Evolutionary conservation across 2,329 filamentous ascomycete species (phyloP).

Genomic region (Cladophialophora psammophila): DNA sequence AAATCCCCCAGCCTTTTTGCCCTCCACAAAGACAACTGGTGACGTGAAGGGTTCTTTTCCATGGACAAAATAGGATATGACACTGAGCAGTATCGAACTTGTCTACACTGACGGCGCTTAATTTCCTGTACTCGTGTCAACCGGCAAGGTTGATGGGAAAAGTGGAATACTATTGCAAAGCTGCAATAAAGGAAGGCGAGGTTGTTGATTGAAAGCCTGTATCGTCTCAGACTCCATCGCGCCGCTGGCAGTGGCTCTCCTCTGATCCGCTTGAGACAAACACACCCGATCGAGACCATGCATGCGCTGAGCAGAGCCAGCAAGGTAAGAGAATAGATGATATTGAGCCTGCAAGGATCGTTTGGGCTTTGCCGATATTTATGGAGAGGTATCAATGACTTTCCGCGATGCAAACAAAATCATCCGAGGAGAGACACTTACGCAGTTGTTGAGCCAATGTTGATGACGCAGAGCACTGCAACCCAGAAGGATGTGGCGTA

Average conservation of each 20-base stretch:
- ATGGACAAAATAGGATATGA: slow-evolving; percentile 34
- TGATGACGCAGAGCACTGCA: slow-evolving; percentile 59
- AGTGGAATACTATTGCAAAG: slow-evolving; percentile 44
- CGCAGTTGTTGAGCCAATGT: slow-evolving; percentile 58
- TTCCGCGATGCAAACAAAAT: not conserved
- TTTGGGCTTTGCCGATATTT: not conserved
- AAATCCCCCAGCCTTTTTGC: slow-evolving; percentile 25
- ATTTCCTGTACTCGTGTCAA: slow-evolving; percentile 29
- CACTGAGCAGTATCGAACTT: slow-evolving; percentile 27
- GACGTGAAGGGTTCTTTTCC: slow-evolving; percentile 32
- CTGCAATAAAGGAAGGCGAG: slow-evolving; percentile 43
- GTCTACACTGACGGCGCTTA: slow-evolving; percentile 36
- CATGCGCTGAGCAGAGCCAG: slow-evolving; percentile 53
- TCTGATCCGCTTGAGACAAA: slow-evolving; percentile 54
- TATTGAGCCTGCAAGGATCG: slow-evolving; percentile 46
- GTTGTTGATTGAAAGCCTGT: slow-evolving; percentile 51
- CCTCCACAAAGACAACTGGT: slow-evolving; percentile 38
- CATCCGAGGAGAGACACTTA: not conserved
- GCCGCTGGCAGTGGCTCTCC: slow-evolving; percentile 52
- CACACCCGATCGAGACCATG: slow-evolving; percentile 56
- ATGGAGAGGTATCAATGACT: not conserved
- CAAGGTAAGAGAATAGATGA: slow-evolving; percentile 54
- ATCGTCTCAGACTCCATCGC: slow-evolving; percentile 56
- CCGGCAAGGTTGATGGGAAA: slow-evolving; percentile 43
- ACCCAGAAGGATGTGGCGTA: slow-evolving; percentile 55